Base-by-base conservation (phyloP, 257 asterid genomes). In the Catharanthus roseus region DNA sequence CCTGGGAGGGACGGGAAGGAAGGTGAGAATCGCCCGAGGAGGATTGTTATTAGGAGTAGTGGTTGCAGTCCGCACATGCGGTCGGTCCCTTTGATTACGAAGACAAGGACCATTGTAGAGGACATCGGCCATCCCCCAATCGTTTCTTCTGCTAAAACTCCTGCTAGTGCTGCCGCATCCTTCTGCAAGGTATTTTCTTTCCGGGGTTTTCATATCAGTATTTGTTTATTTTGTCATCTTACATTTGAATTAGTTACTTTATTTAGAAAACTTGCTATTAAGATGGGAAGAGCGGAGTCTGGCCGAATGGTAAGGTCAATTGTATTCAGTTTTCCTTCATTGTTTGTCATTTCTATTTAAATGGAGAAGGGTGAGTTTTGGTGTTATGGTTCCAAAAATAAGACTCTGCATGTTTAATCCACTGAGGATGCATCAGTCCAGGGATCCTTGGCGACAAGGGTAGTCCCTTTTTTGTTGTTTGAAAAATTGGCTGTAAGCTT, bases 1-100 rank as follows among this genome's bases (percentile, higher is more conserved):
- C 67, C 16, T 61, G 67, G 41, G 67, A 61, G 45, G 67, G 67
- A 33, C 33, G 67, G 41, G 23, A 61, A 61, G 67, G 67, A 61
- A 61, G 47, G 67, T 61, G 44, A 61, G 41, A 33, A 61, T 33
- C 23, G 24, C 10, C 44, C 10, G 67, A 13, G 44, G 23, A n/a
- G 67, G 41, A 61, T 4, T 21, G 4, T 61, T 61, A 31, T 61
- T 33, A 29, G 21, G 38, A 61, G 45, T 19, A 33, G 67, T 61
- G 44, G 45, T 33, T 38, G 38, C n/a, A 21, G 26, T 61, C 67
- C 21, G 67, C 67, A 29, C 41, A 33, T 61, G 67, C 39, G 41
- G 38, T 11, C 67, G 44, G 44, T 34, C 24, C 41, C 67, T 61
- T 61, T 33, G 41, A 2, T 31, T 61, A 12, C 67, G 26, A 61